These are phyloP conservation scores for Aspergillus versicolor DNA, from an alignment of 2,329 filamentous ascomycete species.

Conservation along the genomic window DNA sequence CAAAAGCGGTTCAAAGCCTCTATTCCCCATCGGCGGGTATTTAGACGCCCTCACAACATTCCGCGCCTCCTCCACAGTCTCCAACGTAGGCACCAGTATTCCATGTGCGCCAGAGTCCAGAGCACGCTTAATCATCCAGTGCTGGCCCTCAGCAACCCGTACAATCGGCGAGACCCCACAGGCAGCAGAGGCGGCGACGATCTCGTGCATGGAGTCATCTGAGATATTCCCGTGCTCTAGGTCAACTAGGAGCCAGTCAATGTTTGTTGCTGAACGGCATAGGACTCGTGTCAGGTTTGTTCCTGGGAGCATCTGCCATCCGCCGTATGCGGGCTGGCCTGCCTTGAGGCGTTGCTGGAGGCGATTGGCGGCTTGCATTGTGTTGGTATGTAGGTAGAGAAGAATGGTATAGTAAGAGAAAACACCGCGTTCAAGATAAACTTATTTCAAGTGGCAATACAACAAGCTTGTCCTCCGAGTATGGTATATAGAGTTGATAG, in stretches of 20 bases:
- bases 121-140: constrained; percentile 25
- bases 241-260: constrained; percentile 60
- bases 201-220: constrained; percentile 29
- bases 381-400: no score
- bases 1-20: neutral
- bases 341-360: neutral
- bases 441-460: no score
- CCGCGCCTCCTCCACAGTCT: constrained; percentile 50
- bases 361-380: no score
- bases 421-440: no score
- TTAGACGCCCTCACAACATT: constrained; percentile 24
- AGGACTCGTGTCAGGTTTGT: neutral
- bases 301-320: neutral
- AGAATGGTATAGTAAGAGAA: no score
- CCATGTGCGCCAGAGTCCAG: constrained; percentile 27
- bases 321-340: neutral
- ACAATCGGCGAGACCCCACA: constrained; percentile 25
- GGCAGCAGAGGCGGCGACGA: constrained; percentile 23
- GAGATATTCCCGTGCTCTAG: constrained; percentile 28
- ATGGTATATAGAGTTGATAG: no score
- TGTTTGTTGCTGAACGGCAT: constrained; percentile 13
- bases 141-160: constrained; percentile 17
- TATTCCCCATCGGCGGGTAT: constrained; percentile 27
- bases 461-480: no score
- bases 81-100: constrained; percentile 53